A percentile compares a stretch with the other conserved stretches of the same genome.
These are phyloP conservation scores for Aspergillus sp. DNA, from an alignment of 2,329 filamentous ascomycete genomes.

Conservation along the genomic window DNA sequence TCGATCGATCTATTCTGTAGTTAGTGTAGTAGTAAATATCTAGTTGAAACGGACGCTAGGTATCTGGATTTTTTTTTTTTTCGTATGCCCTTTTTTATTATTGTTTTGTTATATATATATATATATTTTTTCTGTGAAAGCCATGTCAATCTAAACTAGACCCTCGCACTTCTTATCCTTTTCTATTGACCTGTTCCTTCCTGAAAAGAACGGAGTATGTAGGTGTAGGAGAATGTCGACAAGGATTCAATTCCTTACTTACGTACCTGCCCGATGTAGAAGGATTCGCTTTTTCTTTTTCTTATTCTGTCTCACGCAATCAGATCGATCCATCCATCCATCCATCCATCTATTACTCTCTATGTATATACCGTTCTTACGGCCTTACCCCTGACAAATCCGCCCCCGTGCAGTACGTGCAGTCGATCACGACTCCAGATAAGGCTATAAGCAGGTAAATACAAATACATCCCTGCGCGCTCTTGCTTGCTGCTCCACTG, in stretches of 20 bases:
- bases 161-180: not conserved
- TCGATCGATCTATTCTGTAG: not conserved
- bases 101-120: not conserved
- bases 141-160: not conserved
- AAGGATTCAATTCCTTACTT: not conserved
- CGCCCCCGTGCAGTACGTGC: not conserved
- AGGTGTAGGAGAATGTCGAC: not conserved
- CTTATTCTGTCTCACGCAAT: not conserved
- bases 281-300: not conserved
- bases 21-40: no score
- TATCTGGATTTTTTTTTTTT: no score
- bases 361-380: not conserved
- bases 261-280: not conserved
- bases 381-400: not conserved
- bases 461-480: slow-evolving; percentile 11
- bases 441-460: slow-evolving; percentile 1
- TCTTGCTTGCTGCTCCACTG: slow-evolving; percentile 4
- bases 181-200: not conserved
- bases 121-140: not conserved
- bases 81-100: no score
- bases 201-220: not conserved
- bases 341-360: not conserved
- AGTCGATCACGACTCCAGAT: not conserved
- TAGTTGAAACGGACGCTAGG: no score
- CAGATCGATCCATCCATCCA: not conserved